phyloP scores from a whole-genome alignment of 2,329 filamentous ascomycete species.

The Mycosphaerelloides madeirae region DNA sequence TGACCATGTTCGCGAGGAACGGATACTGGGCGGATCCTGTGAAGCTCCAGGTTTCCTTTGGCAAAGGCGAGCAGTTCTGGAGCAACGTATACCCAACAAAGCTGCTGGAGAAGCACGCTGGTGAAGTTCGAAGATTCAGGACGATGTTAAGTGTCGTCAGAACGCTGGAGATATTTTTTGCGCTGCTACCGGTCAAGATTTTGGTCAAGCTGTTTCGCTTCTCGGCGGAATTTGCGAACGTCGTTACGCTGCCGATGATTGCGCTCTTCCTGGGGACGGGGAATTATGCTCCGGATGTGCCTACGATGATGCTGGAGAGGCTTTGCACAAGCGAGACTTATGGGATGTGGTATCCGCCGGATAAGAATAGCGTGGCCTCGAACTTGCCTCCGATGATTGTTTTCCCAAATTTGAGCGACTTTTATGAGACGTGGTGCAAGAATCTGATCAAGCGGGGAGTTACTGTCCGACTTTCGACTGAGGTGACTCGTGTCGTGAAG shows the following conservation, averaged over 20 bases:
- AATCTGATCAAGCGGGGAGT: conserved; percentile 54
- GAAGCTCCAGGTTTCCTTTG: conserved; percentile 59
- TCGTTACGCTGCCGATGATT: conserved; percentile 66
- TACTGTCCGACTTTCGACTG: conserved; percentile 52
- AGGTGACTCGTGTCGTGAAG: conserved; percentile 50
- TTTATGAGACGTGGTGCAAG: conserved; percentile 57
- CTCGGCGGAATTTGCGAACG: conserved; percentile 64
- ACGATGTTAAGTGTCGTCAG: conserved; percentile 54
- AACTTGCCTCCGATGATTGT: conserved; percentile 56
- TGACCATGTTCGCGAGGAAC: conserved; percentile 59
- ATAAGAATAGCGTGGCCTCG: conserved; percentile 44
- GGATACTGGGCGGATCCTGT: conserved; percentile 54
- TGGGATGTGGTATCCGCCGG: conserved; percentile 55
- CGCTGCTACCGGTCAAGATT: conserved; percentile 57
- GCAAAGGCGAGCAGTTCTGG: conserved; percentile 61
- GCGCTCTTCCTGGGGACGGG: conserved; percentile 71
- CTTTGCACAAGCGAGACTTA: conserved; percentile 51
- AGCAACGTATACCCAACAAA: conserved; percentile 61
- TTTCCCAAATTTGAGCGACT: conserved; percentile 58
- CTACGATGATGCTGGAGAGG: conserved; percentile 59
- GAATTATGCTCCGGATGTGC: conserved; percentile 68
- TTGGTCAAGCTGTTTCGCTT: conserved; percentile 66
- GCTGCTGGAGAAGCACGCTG: conserved; percentile 51
- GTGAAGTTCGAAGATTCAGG: conserved; percentile 53
- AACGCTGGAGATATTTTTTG: conserved; percentile 57